phyloP scores from a whole-genome alignment of 768 basidiomycete genomes.

The Suillus placidus region DNA sequence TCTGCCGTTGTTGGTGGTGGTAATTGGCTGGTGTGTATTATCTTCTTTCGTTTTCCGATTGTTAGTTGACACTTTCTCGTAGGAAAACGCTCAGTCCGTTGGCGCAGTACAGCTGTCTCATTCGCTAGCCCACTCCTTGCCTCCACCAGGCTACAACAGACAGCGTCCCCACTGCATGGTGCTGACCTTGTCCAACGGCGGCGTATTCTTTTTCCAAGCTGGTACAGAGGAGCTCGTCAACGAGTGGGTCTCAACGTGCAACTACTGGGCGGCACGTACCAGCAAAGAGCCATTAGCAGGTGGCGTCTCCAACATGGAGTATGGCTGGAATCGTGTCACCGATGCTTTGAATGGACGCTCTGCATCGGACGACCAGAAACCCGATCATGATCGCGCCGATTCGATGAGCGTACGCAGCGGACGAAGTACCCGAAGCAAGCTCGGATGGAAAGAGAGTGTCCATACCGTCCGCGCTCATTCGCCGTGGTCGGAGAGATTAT shows the following conservation, averaged over 20 bases:
- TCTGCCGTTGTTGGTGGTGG: conserved; percentile 86
- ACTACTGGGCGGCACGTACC: conserved; percentile 97
- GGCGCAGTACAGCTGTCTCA: conserved; percentile 87
- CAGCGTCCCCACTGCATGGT: conserved; percentile 96
- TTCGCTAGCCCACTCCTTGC: conserved; percentile 83
- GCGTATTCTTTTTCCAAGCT: conserved; percentile 97
- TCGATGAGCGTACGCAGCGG: conserved; percentile 74
- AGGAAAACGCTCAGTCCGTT: conserved; percentile 87
- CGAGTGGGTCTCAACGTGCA: conserved; percentile 99
- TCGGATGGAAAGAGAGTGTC: conserved; percentile 70
- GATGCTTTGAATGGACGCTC: conserved; percentile 57
- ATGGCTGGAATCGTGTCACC: conserved; percentile 89
- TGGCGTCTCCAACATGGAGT: conserved; percentile 99
- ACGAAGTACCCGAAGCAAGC: conserved; percentile 73
- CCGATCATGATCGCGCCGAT: conserved; percentile 55
- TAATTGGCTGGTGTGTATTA: conserved; percentile 89
- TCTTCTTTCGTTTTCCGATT: conserved; percentile 3
- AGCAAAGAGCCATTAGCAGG: conserved; percentile 95
- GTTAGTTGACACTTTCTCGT: conserved; percentile 13
- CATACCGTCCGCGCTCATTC: conserved; percentile 70
- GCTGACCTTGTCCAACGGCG: conserved; percentile 83
- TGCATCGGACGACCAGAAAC: conserved; percentile 58
- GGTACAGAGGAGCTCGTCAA: conserved; percentile 98
- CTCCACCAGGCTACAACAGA: conserved; percentile 89
- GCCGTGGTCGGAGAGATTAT: conserved; percentile 75